These are phyloP conservation scores for Protea cynaroides DNA, from an alignment of 164 flowering plant genomes.

Conservation along the genomic window DNA sequence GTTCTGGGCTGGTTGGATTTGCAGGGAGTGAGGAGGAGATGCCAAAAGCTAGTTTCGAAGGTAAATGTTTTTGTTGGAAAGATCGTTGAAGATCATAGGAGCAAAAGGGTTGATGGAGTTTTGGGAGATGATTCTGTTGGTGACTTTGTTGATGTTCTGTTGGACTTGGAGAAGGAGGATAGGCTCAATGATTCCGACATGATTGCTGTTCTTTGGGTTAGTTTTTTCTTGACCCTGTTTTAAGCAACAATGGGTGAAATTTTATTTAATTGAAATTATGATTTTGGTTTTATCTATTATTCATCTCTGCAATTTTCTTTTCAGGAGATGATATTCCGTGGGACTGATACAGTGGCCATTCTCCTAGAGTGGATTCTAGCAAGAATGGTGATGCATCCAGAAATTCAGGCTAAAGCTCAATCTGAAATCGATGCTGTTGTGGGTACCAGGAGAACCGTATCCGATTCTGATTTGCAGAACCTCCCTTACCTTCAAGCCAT, in stretches of 20 bases:
- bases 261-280: too few species aligned
- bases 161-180: slow-evolving; percentile 38
- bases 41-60: slow-evolving; percentile 17
- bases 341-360: slow-evolving; percentile 37
- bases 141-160: slow-evolving; percentile 29
- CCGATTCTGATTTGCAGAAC: slow-evolving; percentile 24
- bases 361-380: slow-evolving; percentile 35
- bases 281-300: too few species aligned
- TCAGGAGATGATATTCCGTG: slow-evolving; percentile 39
- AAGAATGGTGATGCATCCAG: slow-evolving; percentile 32
- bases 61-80: slow-evolving; percentile 35
- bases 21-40: slow-evolving; percentile 31
- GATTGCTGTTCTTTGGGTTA: slow-evolving; percentile 89
- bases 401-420: slow-evolving; percentile 26
- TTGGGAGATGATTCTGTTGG: slow-evolving; percentile 5
- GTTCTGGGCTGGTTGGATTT: slow-evolving; percentile 31
- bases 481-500: slow-evolving; percentile 27
- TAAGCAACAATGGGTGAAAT: too few species aligned
- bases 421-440: slow-evolving; percentile 20
- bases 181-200: slow-evolving; percentile 62
- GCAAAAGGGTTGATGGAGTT: slow-evolving; percentile 1
- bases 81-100: slow-evolving; percentile 34
- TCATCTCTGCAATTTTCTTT: not conserved
- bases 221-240: too few species aligned
- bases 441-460: slow-evolving; percentile 3